Conservation (phyloP, 1,284 basidiomycete species). For the Tilletia walkeri region DNA sequence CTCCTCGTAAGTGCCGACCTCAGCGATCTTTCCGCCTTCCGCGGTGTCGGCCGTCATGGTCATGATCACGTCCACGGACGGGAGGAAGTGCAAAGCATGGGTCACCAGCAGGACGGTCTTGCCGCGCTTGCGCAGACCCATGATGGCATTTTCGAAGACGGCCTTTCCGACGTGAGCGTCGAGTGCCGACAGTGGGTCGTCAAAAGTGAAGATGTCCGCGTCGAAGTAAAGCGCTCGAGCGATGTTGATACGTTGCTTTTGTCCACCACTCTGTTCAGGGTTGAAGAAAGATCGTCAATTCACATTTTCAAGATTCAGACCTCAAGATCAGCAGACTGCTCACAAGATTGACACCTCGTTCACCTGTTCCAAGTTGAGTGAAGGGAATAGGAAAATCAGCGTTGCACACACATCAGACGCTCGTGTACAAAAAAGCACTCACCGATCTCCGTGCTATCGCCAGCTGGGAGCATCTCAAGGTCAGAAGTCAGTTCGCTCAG, state of each 20-base stretch:
- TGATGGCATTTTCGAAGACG: slow-evolving; percentile 52
- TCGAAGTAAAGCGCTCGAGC: slow-evolving; percentile 71
- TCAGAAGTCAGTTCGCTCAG: slow-evolving; percentile 60
- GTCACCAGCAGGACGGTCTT: slow-evolving; percentile 55
- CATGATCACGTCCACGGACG: slow-evolving; percentile 66
- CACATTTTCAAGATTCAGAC: slow-evolving; percentile 20
- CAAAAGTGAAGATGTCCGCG: slow-evolving; percentile 68
- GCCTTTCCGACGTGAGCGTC: slow-evolving; percentile 56
- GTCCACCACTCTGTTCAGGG: slow-evolving; percentile 60
- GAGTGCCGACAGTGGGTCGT: slow-evolving; percentile 70
- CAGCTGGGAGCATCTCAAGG: slow-evolving; percentile 70
- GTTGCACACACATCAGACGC: not conserved
- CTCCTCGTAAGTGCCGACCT: slow-evolving; percentile 66
- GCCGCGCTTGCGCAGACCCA: slow-evolving; percentile 36
- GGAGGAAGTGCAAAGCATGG: slow-evolving; percentile 61
- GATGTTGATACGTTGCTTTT: slow-evolving; percentile 70
- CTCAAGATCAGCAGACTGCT: slow-evolving; percentile 6
- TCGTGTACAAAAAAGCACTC: slow-evolving; percentile 57
- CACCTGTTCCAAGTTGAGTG: not conserved
- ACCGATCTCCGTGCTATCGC: slow-evolving; percentile 66
- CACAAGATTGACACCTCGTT: slow-evolving; percentile 12
- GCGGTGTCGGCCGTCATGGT: slow-evolving; percentile 58
- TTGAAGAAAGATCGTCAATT: too few species aligned
- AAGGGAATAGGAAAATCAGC: not conserved
- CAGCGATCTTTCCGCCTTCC: slow-evolving; percentile 68